Evolutionary conservation across 352 stramenopile genomes (phyloP).

Genomic region (Phytophthora pini): DNA sequence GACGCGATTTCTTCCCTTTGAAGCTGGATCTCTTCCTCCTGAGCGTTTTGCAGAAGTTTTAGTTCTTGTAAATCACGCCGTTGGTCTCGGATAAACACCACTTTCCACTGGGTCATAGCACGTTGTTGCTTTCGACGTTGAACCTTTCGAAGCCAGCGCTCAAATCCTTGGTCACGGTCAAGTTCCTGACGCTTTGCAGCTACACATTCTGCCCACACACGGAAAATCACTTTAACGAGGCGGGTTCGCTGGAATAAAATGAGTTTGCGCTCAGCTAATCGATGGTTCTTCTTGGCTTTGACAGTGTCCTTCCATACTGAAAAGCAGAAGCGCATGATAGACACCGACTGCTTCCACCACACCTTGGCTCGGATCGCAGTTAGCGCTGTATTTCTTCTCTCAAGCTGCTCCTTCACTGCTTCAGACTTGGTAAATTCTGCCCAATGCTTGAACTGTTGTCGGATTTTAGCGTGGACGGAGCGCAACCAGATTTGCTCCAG

Average conservation of each 20-base stretch:
- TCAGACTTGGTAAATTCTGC: constrained; percentile 6
- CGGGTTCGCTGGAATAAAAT: constrained; percentile 12
- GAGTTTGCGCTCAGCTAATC: constrained; percentile 27
- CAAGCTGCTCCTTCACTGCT: constrained; percentile 25
- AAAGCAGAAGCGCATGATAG: constrained; percentile 32
- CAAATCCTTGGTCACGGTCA: constrained; percentile 22
- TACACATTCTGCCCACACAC: constrained; percentile 23
- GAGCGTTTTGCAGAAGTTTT: constrained; percentile 9
- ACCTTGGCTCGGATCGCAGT: constrained; percentile 43
- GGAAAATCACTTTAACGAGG: constrained; percentile 22
- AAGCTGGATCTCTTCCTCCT: constrained; percentile 20
- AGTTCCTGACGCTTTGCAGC: constrained; percentile 1
- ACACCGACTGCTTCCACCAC: constrained; percentile 45
- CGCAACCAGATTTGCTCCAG: constrained; percentile 46
- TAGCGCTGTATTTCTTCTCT: constrained; percentile 34
- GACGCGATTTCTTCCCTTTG: constrained; percentile 23
- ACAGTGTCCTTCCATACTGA: constrained; percentile 34
- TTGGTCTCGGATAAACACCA: constrained; percentile 27
- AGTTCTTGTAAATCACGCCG: constrained; percentile 19
- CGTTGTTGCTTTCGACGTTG: constrained; percentile 14
- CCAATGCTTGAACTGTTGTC: constrained; percentile 50
- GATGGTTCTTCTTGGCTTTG: constrained; percentile 1
- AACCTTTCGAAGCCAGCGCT: constrained; percentile 17
- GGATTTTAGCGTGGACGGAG: constrained; percentile 45
- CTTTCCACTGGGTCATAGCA: constrained; percentile 31